Conservation (phyloP, 768 basidiomycete species). For the Cubamyces lactineus region DNA sequence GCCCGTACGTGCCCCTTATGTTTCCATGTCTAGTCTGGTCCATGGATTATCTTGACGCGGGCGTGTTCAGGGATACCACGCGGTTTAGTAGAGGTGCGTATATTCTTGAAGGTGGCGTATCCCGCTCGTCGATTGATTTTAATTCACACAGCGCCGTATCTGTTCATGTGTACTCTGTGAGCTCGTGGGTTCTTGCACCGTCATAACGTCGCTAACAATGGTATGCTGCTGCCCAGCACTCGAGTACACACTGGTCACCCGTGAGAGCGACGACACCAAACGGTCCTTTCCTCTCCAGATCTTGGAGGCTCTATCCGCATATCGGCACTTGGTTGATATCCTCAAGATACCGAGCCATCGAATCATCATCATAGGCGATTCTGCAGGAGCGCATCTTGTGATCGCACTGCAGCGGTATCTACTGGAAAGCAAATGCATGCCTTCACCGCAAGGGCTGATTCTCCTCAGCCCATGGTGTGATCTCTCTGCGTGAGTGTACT, state of each 20-base stretch:
- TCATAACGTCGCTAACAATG: constrained; percentile 40
- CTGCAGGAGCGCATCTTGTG: constrained; percentile 77
- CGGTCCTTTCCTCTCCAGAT: constrained; percentile 73
- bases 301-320: constrained; percentile 75
- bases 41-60: neutral
- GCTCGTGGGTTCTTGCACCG: neutral
- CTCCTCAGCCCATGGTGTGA: constrained; percentile 24
- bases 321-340: constrained; percentile 64
- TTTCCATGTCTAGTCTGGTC: neutral
- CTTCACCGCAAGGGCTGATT: constrained; percentile 10
- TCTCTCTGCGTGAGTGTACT: constrained; percentile 1
- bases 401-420: constrained; percentile 67
- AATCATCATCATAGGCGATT: constrained; percentile 75
- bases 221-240: constrained; percentile 39
- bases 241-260: constrained; percentile 44
- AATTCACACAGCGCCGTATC: constrained; percentile 6
- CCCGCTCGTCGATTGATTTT: no score
- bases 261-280: constrained; percentile 34
- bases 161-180: constrained; percentile 18
- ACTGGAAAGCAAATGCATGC: constrained; percentile 43
- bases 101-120: neutral
- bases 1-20: constrained; percentile 6
- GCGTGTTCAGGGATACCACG: constrained; percentile 11
- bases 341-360: constrained; percentile 59
- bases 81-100: constrained; percentile 12